Evolutionary conservation across 2,329 filamentous ascomycete genomes (phyloP), one percentile per base, ranked within the genome.

Genomic region (Sporothrix sp.): DNA sequence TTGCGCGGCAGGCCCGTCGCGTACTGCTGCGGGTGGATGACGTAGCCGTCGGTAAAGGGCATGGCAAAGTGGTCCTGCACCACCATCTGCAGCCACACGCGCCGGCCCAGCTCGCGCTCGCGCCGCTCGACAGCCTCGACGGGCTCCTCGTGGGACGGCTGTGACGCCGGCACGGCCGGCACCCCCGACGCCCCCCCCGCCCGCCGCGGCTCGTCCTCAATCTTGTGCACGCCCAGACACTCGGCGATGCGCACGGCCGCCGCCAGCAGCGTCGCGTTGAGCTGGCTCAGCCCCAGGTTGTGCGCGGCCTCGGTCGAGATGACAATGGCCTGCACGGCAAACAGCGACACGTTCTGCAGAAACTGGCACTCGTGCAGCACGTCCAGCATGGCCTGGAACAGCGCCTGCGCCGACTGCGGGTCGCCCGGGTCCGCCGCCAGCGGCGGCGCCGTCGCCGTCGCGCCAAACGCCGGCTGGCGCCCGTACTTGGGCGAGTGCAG

Each of bases 251-350:
- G 62, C 4, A 67, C 61, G 9, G 61, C 63, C 5, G 65, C 59
- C 27, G 60, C 62, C 50, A 67, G 59, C 4, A 68, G 53, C 9
- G 63, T 66, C 0, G 64, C 56, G 10, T 58, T 58, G 7, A 58
- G 53, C 51, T 58, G 63, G 50, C 65, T 68, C 28, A 62, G 54
- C 2, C 65, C 66, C 6, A 68, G 57, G 37, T 66, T 66, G 52
- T 68, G 66, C 1, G 64, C 66, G 16, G 66, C 58, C 48, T 66
- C 59, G 0, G 65, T 67, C 3, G 65, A 66, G 7, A 68, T 63
- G 18, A 64, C 62, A 28, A 66, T 60, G n/a, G 66, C 65, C 46
- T 66, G 66, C 10, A 65, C 60, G 2, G 62, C 60, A 40, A 62
- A 64, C 48, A 64, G 58, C 4, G 60, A 60, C 9, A 58, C 53